A percentile compares a stretch with the other conserved stretches of the same genome.
Conservation (phyloP, 2,329 filamentous ascomycete genomes). For the Cladosporium sp. region DNA sequence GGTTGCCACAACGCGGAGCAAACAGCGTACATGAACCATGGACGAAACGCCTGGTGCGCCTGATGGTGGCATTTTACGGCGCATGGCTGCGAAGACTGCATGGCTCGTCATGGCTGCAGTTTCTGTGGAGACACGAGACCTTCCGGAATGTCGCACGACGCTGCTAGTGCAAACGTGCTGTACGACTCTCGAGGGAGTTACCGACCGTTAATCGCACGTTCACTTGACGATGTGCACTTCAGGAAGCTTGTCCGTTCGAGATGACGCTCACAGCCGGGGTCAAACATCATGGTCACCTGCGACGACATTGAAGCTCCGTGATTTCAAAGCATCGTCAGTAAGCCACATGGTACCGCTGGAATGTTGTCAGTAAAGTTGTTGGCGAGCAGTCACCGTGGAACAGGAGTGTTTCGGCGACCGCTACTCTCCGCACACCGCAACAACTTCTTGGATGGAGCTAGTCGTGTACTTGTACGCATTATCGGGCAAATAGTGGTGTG, state of each 20-base stretch:
- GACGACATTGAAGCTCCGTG: not conserved
- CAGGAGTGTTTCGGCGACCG: slow-evolving; percentile 5
- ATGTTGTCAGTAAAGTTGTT: not conserved
- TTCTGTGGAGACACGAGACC: slow-evolving; percentile 22
- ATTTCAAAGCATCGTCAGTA: not conserved
- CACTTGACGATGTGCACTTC: no score
- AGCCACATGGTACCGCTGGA: not conserved
- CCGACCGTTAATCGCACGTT: not conserved
- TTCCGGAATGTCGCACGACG: slow-evolving; percentile 21
- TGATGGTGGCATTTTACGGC: slow-evolving; percentile 8
- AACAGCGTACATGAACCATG: slow-evolving; percentile 20
- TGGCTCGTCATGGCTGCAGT: slow-evolving; percentile 18
- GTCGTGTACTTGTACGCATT: not conserved
- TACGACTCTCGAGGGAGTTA: slow-evolving; percentile 16
- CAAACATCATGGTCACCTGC: not conserved
- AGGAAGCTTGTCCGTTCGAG: no score
- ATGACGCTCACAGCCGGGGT: no score
- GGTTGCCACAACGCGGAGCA: slow-evolving; percentile 23
- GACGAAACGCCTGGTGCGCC: not conserved
- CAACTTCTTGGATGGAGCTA: not conserved
- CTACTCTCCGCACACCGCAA: slow-evolving; percentile 5
- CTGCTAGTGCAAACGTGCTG: slow-evolving; percentile 20
- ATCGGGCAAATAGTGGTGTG: slow-evolving; percentile 7
- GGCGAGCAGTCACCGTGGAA: not conserved
- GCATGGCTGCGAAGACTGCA: slow-evolving; percentile 4